Percentiles rank a stretch among this genome's conserved stretches.
phyloP scores from a whole-genome alignment of 2,329 filamentous ascomycete species.

The Cryoendolithus antarcticus region DNA sequence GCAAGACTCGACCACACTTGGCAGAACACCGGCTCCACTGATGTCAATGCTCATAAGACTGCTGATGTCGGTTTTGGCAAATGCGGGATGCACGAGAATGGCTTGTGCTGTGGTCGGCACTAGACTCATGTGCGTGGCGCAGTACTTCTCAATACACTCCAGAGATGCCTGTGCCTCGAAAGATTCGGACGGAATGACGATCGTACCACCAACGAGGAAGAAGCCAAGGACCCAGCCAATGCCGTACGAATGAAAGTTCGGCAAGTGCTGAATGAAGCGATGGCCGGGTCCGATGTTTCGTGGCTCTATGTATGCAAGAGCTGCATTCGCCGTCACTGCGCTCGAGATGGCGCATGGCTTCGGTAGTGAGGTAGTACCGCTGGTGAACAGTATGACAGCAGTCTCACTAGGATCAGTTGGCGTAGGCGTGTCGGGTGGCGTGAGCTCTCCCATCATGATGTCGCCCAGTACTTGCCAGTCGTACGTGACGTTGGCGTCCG shows the following conservation, averaged over 20 bases:
- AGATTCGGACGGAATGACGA: conserved; percentile 18
- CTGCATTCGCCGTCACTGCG: conserved; percentile 26
- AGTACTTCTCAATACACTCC: conserved; percentile 20
- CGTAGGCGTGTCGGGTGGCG: conserved; percentile 21
- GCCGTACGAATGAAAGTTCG: conserved; percentile 22
- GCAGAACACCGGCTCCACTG: conserved; percentile 25
- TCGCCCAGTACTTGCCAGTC: conserved; percentile 16
- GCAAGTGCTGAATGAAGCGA: conserved; percentile 19
- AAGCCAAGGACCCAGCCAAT: conserved; percentile 21
- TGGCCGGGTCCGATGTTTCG: conserved; percentile 18
- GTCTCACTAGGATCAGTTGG: conserved; percentile 17
- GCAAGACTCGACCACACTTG: conserved; percentile 19
- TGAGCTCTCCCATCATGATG: conserved; percentile 20
- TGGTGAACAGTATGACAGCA: conserved; percentile 37
- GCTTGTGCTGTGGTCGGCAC: conserved; percentile 24
- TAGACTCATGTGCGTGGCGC: conserved; percentile 21
- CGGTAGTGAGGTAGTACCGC: conserved; percentile 37
- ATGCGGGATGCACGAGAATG: conserved; percentile 19
- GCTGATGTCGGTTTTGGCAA: conserved; percentile 16
- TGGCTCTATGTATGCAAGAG: conserved; percentile 17
- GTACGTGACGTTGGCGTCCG: conserved; percentile 8
- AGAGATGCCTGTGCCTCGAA: conserved; percentile 23
- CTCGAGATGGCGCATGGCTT: conserved; percentile 35
- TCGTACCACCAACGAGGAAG: conserved; percentile 15
- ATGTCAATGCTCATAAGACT: conserved; percentile 22